Evolutionary conservation across 805 yeast genomes (phyloP), one percentile per base, ranked within the genome.

Genomic region (Wickerhamiella spandovensis): DNA sequence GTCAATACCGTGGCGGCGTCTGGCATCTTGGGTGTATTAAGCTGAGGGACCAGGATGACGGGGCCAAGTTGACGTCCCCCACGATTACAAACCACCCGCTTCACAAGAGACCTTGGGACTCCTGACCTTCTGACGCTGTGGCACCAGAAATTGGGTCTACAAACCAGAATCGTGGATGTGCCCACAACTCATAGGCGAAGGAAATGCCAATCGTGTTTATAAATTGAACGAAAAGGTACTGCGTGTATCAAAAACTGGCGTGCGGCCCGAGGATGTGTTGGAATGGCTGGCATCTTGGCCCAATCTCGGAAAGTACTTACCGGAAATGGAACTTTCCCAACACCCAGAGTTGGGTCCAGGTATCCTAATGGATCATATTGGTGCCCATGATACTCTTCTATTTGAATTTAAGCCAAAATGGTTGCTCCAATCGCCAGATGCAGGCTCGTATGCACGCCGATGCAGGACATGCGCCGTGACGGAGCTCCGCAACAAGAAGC

Each of bases 331-430:
- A 22, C 45, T 47, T 2, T 45, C 48, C 2, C 43, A 39, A 15
- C 56, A 56, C 44, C 46, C 51, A 1, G 12, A 2, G 3, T 39
- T 28, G 9, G 63, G 63, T 10, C 18, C 21, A 4, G 53, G 21
- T 13, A 28, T 56, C 17, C 43, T 24, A 1, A 51, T 60, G 55
- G 47, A 61, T 54, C 47, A 51, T 48, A 43, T 53, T 38, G 58
- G 58, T 7, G 24, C 47, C 18, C 25, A n/a, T n/a, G 48, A 17
- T 9, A 8, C n/a, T 5, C 56, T 63, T 1, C 64, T 69, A 1
- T 58, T 75, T 13, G 81, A 79, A 54, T 67, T 78, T 56, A 79
- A 79, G 58, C 84, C 84, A 1, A 79, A 79, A 61, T 79, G 84
- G 84, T 66, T 79, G 13, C 59, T 66, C 30, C 75, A 70, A 54